Base-by-base conservation (phyloP, 2,329 filamentous ascomycete genomes). In the Aquanectria penicillioides region DNA sequence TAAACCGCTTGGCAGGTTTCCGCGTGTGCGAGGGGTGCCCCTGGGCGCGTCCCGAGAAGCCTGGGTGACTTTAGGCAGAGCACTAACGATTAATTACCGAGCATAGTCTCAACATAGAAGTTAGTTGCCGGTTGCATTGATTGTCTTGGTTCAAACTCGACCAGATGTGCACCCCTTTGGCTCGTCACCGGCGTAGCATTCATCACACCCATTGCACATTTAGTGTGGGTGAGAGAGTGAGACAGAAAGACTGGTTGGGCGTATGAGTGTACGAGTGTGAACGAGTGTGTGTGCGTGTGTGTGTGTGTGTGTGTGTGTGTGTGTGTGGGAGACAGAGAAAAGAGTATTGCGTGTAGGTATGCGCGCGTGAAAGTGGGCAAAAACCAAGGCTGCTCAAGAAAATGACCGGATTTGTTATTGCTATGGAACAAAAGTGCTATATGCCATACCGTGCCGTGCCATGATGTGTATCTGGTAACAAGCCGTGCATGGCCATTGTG, bases 171-270 rank as follows among this genome's bases (percentile, higher is more conserved):
- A n/a, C n/a, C n/a, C n/a, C n/a, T n/a, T 31, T 22, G 31, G 41
- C n/a, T 46, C 25, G 41, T 28, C 41, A 33, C 41, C 41, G 33
- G 28, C 41, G 41, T 46, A n/a, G 41, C 41, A 46, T 46, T 46
- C 26, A 46, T 46, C 41, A 46, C 41, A 46, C 41, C 41, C 41
- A 31, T 28, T n/a, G n/a, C 18, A 26, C 22, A 28, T 28, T 43
- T 15, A 17, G 18, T 22, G 4, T 17, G 22, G 10, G 13, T 23
- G 40, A 15, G 20, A 17, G 25, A 12, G 41, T 46, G 17, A 20
- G 6, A 15, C 17, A 4, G 26, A 6, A 25, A 17, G 38, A 9
- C 8, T 31, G 6, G 20, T 12, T 5, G 38, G n/a, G n/a, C n/a
- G n/a, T n/a, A n/a, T n/a, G n/a, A n/a, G n/a, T 22, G 37, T 41